phyloP scores from a whole-genome alignment of 257 asterid species.

The Perilla frutescens region DNA sequence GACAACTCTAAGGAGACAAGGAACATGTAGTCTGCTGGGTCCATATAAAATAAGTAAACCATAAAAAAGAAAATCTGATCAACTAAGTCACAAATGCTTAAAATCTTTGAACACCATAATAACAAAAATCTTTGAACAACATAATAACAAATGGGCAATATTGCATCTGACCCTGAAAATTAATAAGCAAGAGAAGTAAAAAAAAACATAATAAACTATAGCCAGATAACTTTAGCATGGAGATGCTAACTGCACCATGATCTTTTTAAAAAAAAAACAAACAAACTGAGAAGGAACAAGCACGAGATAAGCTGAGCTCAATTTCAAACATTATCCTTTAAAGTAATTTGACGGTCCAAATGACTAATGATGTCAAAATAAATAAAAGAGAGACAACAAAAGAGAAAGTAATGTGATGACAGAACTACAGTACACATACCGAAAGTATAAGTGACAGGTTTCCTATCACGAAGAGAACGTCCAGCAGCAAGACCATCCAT shows the following conservation, averaged over 20 bases:
- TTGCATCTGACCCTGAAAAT: too few species aligned
- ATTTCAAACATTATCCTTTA: background rate
- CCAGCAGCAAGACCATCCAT: conserved; percentile 78
- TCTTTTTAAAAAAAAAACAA: too few species aligned
- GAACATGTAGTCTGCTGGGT: background rate
- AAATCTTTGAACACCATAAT: too few species aligned
- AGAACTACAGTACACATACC: conserved; percentile 52
- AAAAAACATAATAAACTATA: too few species aligned
- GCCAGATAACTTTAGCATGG: too few species aligned
- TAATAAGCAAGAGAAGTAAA: too few species aligned
- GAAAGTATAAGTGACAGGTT: conserved; percentile 92
- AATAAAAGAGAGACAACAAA: conserved; percentile 5
- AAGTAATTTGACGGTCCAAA: too few species aligned
- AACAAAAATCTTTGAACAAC: too few species aligned
- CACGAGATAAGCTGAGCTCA: background rate
- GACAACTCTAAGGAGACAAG: background rate
- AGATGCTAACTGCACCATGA: too few species aligned
- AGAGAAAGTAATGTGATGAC: background rate
- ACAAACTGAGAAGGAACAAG: background rate
- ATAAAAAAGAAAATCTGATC: background rate
- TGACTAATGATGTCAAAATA: background rate
- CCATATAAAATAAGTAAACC: background rate
- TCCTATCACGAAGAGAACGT: conserved; percentile 97
- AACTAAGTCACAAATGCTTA: too few species aligned
- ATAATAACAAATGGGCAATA: too few species aligned